Evolutionary conservation across 257 asterid species (phyloP).

Genomic region (Primulina eburnea): DNA sequence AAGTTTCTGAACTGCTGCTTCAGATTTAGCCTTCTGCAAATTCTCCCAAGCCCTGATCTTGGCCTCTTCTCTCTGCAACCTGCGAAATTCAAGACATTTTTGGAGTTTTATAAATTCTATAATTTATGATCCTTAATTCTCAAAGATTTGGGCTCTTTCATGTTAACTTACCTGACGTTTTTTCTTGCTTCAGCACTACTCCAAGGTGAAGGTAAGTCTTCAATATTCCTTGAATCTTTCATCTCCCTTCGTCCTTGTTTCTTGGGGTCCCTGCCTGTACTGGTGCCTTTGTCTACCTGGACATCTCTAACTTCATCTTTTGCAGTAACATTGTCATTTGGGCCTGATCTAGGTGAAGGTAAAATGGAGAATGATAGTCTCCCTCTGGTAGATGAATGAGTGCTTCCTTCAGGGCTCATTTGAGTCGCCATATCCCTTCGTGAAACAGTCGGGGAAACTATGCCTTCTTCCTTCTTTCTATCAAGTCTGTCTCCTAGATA

Average conservation of each 20-base stretch:
- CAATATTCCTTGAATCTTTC: constrained; percentile 22
- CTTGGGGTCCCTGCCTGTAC: constrained; percentile 36
- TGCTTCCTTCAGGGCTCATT: constrained; percentile 79
- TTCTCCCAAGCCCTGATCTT: constrained; percentile 85
- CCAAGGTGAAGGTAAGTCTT: constrained; percentile 38
- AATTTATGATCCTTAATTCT: neutral
- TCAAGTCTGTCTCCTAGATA: constrained; percentile 46
- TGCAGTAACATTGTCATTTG: constrained; percentile 25
- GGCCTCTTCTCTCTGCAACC: constrained; percentile 70
- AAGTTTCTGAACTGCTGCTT: constrained; percentile 70
- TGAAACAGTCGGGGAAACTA: constrained; percentile 35
- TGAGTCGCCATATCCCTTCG: constrained; percentile 88
- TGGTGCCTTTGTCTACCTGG: constrained; percentile 65
- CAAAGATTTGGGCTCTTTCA: neutral
- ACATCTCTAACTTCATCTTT: constrained; percentile 73
- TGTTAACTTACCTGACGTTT: constrained; percentile 35
- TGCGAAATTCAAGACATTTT: constrained; percentile 24
- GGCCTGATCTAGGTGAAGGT: constrained; percentile 29
- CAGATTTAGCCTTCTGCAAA: constrained; percentile 88
- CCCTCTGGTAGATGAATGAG: constrained; percentile 52
- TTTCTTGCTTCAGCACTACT: constrained; percentile 38
- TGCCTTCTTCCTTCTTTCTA: constrained; percentile 33
- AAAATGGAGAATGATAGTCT: constrained; percentile 43
- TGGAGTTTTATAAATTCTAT: neutral
- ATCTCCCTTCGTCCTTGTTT: constrained; percentile 33